Evolutionary conservation across 495 filamentous ascomycete species (phyloP), one percentile per base, ranked within the genome.

Genomic region (Hypoxylon fragiforme): DNA sequence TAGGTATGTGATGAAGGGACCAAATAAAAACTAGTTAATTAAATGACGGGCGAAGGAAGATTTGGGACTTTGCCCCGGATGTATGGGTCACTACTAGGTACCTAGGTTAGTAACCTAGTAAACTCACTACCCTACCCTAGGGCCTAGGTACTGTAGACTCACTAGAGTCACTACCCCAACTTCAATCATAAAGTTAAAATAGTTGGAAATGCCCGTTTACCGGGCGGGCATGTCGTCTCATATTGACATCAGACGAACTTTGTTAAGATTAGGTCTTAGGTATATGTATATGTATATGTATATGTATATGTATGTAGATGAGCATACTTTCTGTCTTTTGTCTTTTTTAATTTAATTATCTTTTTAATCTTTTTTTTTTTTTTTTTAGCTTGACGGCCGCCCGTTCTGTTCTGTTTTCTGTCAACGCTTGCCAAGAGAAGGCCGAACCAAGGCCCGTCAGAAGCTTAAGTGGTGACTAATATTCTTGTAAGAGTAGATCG

Each of bases 231-330:
- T 28, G 51, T 56, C 58, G 47, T 62, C 52, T 56, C 41, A 62
- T 56, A 12, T 57, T 47, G 46, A 62, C 52, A 52, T 51, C 58
- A 51, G 57, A 47, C 37, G 19, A 52, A 14, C 24, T 43, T 21
- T 46, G 42, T 9, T n/a, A n/a, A n/a, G n/a, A n/a, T n/a, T n/a
- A n/a, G n/a, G n/a, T n/a, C n/a, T n/a, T n/a, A n/a, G n/a, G n/a
- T n/a, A n/a, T n/a, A n/a, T n/a, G n/a, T n/a, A n/a, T n/a, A n/a
- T n/a, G n/a, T n/a, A n/a, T n/a, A n/a, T n/a, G n/a, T n/a, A n/a
- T n/a, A n/a, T n/a, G n/a, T n/a, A n/a, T n/a, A n/a, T n/a, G n/a
- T n/a, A n/a, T n/a, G n/a, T n/a, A n/a, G 36, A 20, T 21, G 52
- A 52, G 52, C 22, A 18, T 47, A 44, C 51, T 56, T 46, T 37